Percentiles rank a stretch among this genome's conserved stretches.
Conservation (phyloP, 2,329 filamentous ascomycete genomes). For the Chalaropsis ovoidea region DNA sequence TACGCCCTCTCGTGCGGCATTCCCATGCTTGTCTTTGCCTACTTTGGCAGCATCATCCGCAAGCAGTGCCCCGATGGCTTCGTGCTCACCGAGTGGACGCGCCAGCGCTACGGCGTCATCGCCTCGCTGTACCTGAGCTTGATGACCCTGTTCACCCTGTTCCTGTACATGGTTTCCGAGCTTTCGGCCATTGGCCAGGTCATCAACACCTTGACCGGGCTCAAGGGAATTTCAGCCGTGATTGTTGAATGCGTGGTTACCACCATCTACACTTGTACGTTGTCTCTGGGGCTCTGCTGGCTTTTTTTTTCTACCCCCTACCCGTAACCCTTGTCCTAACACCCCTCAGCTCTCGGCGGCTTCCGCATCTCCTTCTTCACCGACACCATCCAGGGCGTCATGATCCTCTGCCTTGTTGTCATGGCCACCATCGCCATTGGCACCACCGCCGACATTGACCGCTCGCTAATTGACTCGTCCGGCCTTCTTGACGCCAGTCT, state of each 20-base stretch:
- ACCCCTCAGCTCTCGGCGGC: slow-evolving; percentile 58
- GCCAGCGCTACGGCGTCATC: slow-evolving; percentile 62
- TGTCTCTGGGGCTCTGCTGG: background rate
- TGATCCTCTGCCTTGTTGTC: slow-evolving; percentile 66
- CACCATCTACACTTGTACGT: slow-evolving; percentile 69
- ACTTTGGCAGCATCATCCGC: slow-evolving; percentile 65
- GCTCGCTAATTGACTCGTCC: slow-evolving; percentile 55
- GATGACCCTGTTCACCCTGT: slow-evolving; percentile 69
- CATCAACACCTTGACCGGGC: slow-evolving; percentile 59
- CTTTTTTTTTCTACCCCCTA: background rate
- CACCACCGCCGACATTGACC: slow-evolving; percentile 61
- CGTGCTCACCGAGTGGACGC: slow-evolving; percentile 74
- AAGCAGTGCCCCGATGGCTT: slow-evolving; percentile 74
- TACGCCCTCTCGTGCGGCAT: slow-evolving; percentile 64
- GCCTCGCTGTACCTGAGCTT: slow-evolving; percentile 65
- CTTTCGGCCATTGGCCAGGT: slow-evolving; percentile 74
- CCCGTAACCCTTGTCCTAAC: slow-evolving; percentile 6
- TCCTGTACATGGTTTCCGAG: slow-evolving; percentile 79
- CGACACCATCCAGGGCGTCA: slow-evolving; percentile 68
- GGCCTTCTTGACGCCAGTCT: slow-evolving; percentile 58
- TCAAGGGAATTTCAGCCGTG: slow-evolving; percentile 63
- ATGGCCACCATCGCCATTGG: slow-evolving; percentile 71
- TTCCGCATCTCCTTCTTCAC: slow-evolving; percentile 79
- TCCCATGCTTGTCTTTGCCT: slow-evolving; percentile 64
- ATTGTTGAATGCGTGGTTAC: slow-evolving; percentile 70